Evolutionary conservation across 805 yeast genomes (phyloP).

Genomic region (Ogataea methanolica): DNA sequence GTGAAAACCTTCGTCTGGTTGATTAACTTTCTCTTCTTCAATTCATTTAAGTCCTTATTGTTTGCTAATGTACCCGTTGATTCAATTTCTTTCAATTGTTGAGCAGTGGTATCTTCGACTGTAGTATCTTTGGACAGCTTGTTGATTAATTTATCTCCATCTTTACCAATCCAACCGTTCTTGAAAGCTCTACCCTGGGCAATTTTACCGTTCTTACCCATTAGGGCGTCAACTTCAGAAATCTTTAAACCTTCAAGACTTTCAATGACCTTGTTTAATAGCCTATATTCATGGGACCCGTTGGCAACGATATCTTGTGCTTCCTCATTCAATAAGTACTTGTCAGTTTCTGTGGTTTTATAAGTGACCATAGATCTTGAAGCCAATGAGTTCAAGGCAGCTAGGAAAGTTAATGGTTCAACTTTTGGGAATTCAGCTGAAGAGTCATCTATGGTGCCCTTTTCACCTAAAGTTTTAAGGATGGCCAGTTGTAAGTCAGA

Average conservation of each 20-base stretch:
- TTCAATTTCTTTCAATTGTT: conserved; percentile 54
- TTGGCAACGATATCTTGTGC: conserved; percentile 71
- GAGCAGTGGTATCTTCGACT: conserved; percentile 66
- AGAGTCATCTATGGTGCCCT: conserved; percentile 67
- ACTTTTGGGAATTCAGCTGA: conserved; percentile 59
- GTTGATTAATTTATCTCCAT: conserved; percentile 72
- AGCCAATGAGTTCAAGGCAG: conserved; percentile 82
- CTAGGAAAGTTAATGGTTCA: conserved; percentile 61
- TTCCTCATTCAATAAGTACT: conserved; percentile 73
- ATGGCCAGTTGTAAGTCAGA: conserved; percentile 62
- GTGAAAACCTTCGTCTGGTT: conserved; percentile 67
- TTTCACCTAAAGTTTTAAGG: conserved; percentile 59
- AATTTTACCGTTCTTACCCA: conserved; percentile 81
- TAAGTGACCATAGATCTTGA: conserved; percentile 79
- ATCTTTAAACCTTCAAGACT: conserved; percentile 78
- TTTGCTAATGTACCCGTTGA: conserved; percentile 52
- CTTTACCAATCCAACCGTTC: conserved; percentile 92
- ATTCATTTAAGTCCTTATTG: conserved; percentile 65
- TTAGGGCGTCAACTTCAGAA: conserved; percentile 61
- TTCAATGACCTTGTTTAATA: conserved; percentile 68
- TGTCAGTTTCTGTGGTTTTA: conserved; percentile 67
- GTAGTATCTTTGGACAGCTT: conserved; percentile 43
- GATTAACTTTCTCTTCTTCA: conserved; percentile 91
- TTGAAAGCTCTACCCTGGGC: conserved; percentile 98
- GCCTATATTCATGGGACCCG: conserved; percentile 89